phyloP scores from a whole-genome alignment of 371 early-diverging fungal genomes.

The Rhizopus delemar region DNA sequence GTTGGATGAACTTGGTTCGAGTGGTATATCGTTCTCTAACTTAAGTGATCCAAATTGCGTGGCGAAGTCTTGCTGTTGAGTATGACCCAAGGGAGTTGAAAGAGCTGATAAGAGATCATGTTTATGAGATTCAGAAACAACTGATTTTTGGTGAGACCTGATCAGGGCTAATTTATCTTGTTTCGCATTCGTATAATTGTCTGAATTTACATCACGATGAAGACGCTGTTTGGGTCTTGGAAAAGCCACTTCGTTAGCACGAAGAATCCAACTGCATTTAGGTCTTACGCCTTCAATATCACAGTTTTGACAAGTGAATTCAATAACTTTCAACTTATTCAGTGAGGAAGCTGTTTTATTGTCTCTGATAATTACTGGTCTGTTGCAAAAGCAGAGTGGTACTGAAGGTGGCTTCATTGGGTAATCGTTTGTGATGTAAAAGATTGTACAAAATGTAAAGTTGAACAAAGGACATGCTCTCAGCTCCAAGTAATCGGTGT shows the following conservation, averaged over 20 bases:
- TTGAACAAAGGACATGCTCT: conserved; percentile 46
- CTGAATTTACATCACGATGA: conserved; percentile 6
- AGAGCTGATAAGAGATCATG: not conserved
- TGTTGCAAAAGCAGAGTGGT: conserved; percentile 35
- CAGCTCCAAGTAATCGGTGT: conserved; percentile 35
- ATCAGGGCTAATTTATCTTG: not conserved
- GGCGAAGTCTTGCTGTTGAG: not conserved
- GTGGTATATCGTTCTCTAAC: not conserved
- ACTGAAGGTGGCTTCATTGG: conserved; percentile 11
- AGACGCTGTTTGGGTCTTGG: conserved; percentile 10
- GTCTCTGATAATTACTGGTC: conserved; percentile 15
- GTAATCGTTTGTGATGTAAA: conserved; percentile 27
- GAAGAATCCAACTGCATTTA: conserved; percentile 36
- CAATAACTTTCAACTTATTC: not conserved
- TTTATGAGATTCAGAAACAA: not conserved
- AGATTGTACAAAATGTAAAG: conserved; percentile 48
- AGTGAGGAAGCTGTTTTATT: not conserved
- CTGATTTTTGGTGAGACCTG: not conserved
- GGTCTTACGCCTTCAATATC: conserved; percentile 28
- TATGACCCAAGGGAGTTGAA: not conserved
- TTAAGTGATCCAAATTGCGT: too few relatives aligned
- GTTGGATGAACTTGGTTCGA: not conserved
- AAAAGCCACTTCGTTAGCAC: conserved; percentile 35
- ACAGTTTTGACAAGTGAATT: conserved; percentile 36
- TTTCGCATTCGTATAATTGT: not conserved